Evolutionary conservation across 371 early-diverging fungal genomes (phyloP), one percentile per base, ranked within the genome.

Genomic region (Zychaea mexicana): DNA sequence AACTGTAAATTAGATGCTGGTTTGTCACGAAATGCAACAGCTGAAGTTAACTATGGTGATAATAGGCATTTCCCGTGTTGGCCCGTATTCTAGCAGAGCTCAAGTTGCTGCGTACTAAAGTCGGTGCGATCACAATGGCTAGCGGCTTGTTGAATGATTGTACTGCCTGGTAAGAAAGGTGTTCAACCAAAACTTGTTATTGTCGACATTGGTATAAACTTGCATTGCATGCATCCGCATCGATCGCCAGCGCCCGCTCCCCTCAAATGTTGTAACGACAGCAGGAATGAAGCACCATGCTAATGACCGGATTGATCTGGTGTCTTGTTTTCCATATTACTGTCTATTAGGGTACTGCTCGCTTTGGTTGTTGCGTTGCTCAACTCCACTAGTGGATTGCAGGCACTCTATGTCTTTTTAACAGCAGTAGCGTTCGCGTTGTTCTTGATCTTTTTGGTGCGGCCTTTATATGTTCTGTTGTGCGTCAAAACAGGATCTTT

Each of bases 71-170:
- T 66, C 97, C 95, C 0, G 94, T 96, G 8, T 84, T 97, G 26
- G 98, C 95, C 0, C 90, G 98, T 62, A 96, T 97, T 53, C 78
- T 97, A 57, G 90, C 94, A 0, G 96, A 96, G 70, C 82, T 90
- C 27, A 91, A 93, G 60, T 70, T 96, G 45, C 70, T 96, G 39
- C 77, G 85, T 17, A 95, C 96, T n/a, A 72, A 74, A 26, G 92
- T 95, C 2, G 98, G 96, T 3, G 83, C 86, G 19, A 76, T 91
- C 38, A 88, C 95, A 4, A 87, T 97, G 73, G 87, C 94, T 24
- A 91, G 94, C 19, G 96, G 95, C 1, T 87, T 95, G 15, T 82
- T 93, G 21, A 94, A 95, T 73, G 98, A 97, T 64, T 89, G 90
- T 49, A 83, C 88, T 33, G 93, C 96, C 39, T 96, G 98, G 96